These are phyloP conservation scores for Oxyria digyna DNA, from an alignment of 148 eudicot genomes.

Conservation along the genomic window DNA sequence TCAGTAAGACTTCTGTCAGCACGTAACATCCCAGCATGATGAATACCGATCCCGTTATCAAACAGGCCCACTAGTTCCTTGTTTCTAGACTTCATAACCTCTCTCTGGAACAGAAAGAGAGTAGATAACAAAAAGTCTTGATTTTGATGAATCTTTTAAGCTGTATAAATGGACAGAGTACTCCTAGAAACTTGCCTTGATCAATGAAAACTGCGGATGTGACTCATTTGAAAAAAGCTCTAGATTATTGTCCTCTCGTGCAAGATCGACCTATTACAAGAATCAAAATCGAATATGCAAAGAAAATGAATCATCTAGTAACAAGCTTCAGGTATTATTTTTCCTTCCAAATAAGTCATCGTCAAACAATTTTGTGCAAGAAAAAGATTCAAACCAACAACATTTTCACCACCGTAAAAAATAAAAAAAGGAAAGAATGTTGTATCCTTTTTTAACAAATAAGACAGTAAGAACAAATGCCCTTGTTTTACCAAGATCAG, in stretches of 20 bases:
- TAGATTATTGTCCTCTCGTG: constrained; percentile 42
- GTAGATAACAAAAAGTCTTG: neutral
- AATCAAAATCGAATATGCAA: constrained; percentile 8
- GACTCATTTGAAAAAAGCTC: constrained; percentile 66
- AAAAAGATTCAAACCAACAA: neutral
- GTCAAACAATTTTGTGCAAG: neutral
- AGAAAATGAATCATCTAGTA: constrained; percentile 5
- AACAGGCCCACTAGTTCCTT: constrained; percentile 78
- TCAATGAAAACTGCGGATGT: constrained; percentile 70
- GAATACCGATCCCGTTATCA: constrained; percentile 83
- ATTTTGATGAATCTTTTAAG: neutral
- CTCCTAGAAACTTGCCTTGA: constrained; percentile 44
- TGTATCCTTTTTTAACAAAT: neutral
- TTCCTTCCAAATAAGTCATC: neutral
- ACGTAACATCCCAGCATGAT: constrained; percentile 99
- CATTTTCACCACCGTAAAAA: neutral
- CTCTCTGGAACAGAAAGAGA: constrained; percentile 42
- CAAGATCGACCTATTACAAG: constrained; percentile 59
- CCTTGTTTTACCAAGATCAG: neutral
- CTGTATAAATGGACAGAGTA: neutral
- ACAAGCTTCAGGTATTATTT: neutral
- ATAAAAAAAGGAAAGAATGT: neutral
- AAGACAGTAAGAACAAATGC: neutral
- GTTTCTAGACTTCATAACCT: constrained; percentile 89
- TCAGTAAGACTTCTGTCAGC: constrained; percentile 92